These are phyloP conservation scores for Cyphellophora europaea DNA, from an alignment of 2,329 filamentous ascomycete species.

Conservation along the genomic window DNA sequence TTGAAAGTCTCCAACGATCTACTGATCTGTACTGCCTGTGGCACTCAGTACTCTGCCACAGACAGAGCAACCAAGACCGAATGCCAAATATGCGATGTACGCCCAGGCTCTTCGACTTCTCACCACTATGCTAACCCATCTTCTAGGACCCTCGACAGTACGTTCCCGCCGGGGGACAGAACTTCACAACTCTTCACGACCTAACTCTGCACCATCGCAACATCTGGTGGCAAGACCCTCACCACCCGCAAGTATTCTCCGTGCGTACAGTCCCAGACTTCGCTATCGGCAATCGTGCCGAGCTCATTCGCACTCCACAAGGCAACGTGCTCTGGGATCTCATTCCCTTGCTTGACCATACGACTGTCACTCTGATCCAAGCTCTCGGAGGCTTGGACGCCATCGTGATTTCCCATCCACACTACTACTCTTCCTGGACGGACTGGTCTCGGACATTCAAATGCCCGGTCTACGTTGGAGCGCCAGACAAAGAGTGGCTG, in stretches of 20 bases:
- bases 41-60: constrained; percentile 20
- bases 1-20: too few relatives aligned
- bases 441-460: constrained; percentile 60
- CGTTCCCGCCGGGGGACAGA: constrained; percentile 13
- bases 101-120: too few relatives aligned
- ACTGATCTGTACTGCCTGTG: constrained; percentile 18
- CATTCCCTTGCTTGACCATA: constrained; percentile 56
- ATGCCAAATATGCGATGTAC: too few relatives aligned
- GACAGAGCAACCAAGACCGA: too few relatives aligned
- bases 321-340: constrained; percentile 76
- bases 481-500: constrained; percentile 58
- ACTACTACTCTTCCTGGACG: constrained; percentile 68
- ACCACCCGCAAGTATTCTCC: constrained; percentile 11
- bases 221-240: constrained; percentile 11
- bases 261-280: constrained; percentile 32
- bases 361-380: constrained; percentile 39
- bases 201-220: constrained; percentile 35
- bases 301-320: constrained; percentile 53
- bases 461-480: constrained; percentile 59
- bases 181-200: constrained; percentile 28
- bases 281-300: constrained; percentile 64
- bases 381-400: neutral
- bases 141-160: constrained; percentile 17
- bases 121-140: neutral
- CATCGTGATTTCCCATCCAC: constrained; percentile 69